Conservation (phyloP, 2,329 filamentous ascomycete genomes). For the Monilinia polystroma region DNA sequence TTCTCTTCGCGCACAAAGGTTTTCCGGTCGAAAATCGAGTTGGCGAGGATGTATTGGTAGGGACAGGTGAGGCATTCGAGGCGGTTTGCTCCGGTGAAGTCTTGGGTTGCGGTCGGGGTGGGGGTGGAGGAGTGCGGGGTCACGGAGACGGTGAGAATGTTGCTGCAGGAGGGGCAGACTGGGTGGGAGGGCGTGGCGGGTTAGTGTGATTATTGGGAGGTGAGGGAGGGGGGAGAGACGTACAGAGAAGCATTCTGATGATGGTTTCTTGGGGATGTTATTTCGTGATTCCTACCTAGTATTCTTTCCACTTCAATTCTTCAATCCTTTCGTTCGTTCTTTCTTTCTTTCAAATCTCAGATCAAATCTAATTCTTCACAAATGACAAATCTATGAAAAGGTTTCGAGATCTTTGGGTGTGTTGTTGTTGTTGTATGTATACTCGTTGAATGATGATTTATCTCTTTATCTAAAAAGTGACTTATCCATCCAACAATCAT, state of each 20-base stretch:
- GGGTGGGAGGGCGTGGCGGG: background rate
- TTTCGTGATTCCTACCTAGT: too few relatives aligned
- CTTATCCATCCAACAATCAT: too few relatives aligned
- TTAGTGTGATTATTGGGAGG: background rate
- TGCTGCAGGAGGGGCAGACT: constrained; percentile 84
- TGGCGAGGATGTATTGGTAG: constrained; percentile 80
- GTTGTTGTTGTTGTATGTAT: too few relatives aligned
- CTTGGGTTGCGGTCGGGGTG: constrained; percentile 31
- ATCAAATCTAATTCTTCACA: background rate
- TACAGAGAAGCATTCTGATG: constrained; percentile 24
- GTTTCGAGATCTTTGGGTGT: too few relatives aligned
- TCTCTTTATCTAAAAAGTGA: too few relatives aligned
- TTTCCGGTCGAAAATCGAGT: constrained; percentile 76
- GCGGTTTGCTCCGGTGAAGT: constrained; percentile 57
- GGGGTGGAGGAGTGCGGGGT: constrained; percentile 23
- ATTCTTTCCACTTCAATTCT: too few relatives aligned
- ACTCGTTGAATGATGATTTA: too few relatives aligned
- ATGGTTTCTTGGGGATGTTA: background rate
- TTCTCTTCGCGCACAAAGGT: constrained; percentile 79
- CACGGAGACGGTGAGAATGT: constrained; percentile 71
- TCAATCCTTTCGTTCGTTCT: background rate
- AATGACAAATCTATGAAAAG: too few relatives aligned
- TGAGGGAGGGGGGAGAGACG: background rate
- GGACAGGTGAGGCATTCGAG: constrained; percentile 96
- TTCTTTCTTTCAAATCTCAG: background rate